Base-by-base conservation (phyloP, 2,329 filamentous ascomycete genomes). In the Colletotrichum cuscutae region DNA sequence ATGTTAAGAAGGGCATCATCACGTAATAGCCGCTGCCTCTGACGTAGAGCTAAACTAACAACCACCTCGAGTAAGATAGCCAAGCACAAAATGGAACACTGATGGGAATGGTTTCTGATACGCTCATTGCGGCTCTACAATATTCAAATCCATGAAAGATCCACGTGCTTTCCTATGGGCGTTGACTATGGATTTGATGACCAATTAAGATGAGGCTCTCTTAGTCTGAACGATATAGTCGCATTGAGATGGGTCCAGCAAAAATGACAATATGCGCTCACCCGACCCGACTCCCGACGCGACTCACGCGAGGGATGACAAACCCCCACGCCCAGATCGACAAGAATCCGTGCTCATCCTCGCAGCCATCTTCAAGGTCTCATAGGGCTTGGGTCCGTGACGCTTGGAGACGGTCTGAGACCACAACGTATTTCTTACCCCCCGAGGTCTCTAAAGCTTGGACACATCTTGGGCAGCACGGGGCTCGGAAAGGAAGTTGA, bases 191-290 rank as follows among this genome's bases (percentile, higher is more conserved):
- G 13, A 42, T 5, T 42, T 59, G 32, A 22, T 32, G 37, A 35
- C 62, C 32, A 67, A 67, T 56, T 19, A 60, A 60, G 62, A 56
- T 58, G 63, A 71, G 63, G 63, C 63, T 62, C 19, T 49, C 28
- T 42, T 5, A 12, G 46, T 54, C 32, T 28, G 54, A 49, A 66
- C 30, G 46, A 64, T 5, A 67, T 32, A 58, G 64, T 71, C 5
- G 68, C 64, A 67, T 12, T 26, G 35, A 4, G 15, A 37, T 15
- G 63, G 49, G 49, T 30, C 49, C n/a, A 12, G 8, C 2, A 9
- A 15, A 1, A 7, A 52, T 37, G 4, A 46, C 32, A 62, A 42
- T 32, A 32, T n/a, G 19, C 22, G 37, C 37, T 19, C 37, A 26
- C 9, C 22, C 24, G 49, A 62, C 30, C 57, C 46, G 65, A 26